Conservation (phyloP, 192 early-diverging fungal genomes). For the Coemansia sp. region DNA sequence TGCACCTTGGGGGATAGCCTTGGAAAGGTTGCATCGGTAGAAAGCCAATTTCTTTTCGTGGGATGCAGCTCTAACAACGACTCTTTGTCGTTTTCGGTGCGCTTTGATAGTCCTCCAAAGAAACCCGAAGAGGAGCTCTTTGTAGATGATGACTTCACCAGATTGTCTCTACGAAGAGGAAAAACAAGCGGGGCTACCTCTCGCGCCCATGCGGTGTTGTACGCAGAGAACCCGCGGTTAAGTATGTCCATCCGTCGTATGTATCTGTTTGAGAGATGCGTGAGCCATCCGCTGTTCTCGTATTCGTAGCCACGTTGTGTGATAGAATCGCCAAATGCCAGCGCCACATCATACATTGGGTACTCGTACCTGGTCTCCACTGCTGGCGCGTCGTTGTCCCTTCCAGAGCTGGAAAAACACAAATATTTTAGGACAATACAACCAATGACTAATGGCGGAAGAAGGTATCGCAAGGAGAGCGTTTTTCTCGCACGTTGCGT, state of each 20-base stretch:
- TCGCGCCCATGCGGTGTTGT: constrained; percentile 66
- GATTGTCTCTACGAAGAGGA: constrained; percentile 9
- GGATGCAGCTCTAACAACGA: background rate
- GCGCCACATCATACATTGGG: constrained; percentile 25
- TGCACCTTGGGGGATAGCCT: background rate
- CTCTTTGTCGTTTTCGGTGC: background rate
- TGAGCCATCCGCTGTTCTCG: constrained; percentile 55
- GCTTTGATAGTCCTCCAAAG: background rate
- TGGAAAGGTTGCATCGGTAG: constrained; percentile 5
- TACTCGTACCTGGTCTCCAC: background rate
- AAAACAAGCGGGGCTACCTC: constrained; percentile 61
- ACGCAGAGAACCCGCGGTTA: constrained; percentile 82
- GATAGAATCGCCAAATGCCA: constrained; percentile 50
- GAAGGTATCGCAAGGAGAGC: background rate
- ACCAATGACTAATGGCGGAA: background rate
- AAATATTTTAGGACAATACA: background rate
- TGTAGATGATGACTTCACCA: background rate
- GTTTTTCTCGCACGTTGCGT: background rate
- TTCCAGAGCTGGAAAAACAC: background rate
- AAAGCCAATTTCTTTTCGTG: background rate
- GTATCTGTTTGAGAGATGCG: constrained; percentile 59
- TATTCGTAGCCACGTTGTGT: constrained; percentile 39
- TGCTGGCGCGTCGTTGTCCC: background rate
- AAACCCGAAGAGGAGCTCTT: too few relatives aligned
- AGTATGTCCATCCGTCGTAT: constrained; percentile 74